Evolutionary conservation across 2,329 filamentous ascomycete genomes (phyloP).

Genomic region (Fusarium citri): DNA sequence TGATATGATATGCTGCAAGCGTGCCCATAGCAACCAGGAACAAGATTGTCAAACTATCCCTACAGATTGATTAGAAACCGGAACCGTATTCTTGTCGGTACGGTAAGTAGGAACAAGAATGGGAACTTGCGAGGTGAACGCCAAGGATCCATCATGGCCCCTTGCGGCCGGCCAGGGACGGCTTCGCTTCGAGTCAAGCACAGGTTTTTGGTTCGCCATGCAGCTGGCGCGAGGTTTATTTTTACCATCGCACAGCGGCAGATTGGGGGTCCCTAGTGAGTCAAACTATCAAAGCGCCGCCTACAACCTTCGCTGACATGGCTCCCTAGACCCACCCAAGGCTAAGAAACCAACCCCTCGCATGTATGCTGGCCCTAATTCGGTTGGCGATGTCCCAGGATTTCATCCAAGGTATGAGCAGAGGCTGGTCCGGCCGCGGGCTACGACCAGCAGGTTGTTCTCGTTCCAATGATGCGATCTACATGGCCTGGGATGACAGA

Average conservation of each 20-base stretch:
- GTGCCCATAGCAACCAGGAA: conserved; percentile 25
- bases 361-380: conserved; percentile 41
- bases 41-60: not conserved
- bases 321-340: conserved; percentile 33
- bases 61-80: conserved; percentile 1
- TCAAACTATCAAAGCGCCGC: conserved; percentile 39
- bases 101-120: conserved; percentile 7
- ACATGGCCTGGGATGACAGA: not conserved
- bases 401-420: conserved; percentile 12
- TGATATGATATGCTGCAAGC: not conserved
- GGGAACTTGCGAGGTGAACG: conserved; percentile 11
- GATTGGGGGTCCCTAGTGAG: conserved; percentile 38
- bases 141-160: conserved; percentile 32
- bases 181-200: conserved; percentile 41
- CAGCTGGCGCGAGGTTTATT: conserved; percentile 43
- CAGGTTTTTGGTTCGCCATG: conserved; percentile 31
- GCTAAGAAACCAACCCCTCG: conserved; percentile 43
- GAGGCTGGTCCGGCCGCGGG: conserved; percentile 18
- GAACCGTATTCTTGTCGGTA: conserved; percentile 21
- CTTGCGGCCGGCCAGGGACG: conserved; percentile 44
- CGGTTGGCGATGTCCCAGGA: conserved; percentile 36
- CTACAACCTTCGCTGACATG: conserved; percentile 35
- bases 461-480: not conserved
- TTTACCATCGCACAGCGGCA: conserved; percentile 42
- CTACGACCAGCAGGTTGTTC: conserved; percentile 9